Evolutionary conservation across 2,329 filamentous ascomycete species (phyloP), one percentile per base, ranked within the genome.

Genomic region (Aspergillus fijiensis): DNA sequence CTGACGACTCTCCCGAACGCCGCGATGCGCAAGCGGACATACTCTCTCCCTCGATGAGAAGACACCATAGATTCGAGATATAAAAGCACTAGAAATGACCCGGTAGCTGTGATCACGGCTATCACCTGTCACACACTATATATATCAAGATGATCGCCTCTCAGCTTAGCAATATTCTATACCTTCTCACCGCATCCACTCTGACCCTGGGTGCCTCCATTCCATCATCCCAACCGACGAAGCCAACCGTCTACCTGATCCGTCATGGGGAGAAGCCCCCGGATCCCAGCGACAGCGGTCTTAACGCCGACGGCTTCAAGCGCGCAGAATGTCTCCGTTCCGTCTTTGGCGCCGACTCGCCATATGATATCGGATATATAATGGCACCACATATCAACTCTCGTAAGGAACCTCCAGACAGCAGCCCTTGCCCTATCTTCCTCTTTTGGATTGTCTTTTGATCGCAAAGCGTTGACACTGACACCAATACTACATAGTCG

Each of bases 191-290:
- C 29, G 51, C 57, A 21, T 57, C 7, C 58, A 27, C 23, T 49
- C 39, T 19, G 6, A 19, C 39, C 39, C 7, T 45, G 14, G 3
- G 39, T 19, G 39, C 39, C 39, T 45, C 39, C 39, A 45, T 45
- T 52, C 19, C 49, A 23, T 5, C 53, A 51, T 29, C 50, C 9
- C 47, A 51, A 16, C 59, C 61, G 9, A 12, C 31, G 16, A 58
- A 56, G 0, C 67, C 71, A 19, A 72, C 63, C 7, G 63, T 73
- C 19, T 73, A 69, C 35, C 60, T 74, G 19, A 70, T 74, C 51
- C 70, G 71, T 10, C 71, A 74, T 51, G 71, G 68, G 35, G 71
- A 74, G 54, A 73, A 73, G 33, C 62, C 71, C 5, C 53, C 21
- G 2, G 51, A 72, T 35, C 62, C 63, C 7, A 29, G 63, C 10